Evolutionary conservation across 495 filamentous ascomycete species (phyloP).

Genomic region (Astrothelium macrocarpum): DNA sequence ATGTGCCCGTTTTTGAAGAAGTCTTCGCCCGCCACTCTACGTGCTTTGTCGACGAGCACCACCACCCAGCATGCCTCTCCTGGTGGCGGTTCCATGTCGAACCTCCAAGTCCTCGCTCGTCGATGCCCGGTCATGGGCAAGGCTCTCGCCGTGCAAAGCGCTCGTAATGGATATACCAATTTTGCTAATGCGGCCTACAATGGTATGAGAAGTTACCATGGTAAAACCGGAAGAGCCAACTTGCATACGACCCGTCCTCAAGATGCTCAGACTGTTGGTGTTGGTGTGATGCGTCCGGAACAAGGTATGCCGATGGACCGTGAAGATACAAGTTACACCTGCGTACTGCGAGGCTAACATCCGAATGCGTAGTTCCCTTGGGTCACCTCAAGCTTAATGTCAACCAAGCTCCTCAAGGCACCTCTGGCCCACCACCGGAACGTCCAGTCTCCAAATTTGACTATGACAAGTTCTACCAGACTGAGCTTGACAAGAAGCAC

Average conservation of each 20-base stretch:
- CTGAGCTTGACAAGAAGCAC: slow-evolving; percentile 94
- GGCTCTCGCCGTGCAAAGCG: slow-evolving; percentile 82
- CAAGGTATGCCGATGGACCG: slow-evolving; percentile 10
- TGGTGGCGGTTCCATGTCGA: slow-evolving; percentile 89
- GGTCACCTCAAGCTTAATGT: neutral
- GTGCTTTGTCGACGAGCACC: slow-evolving; percentile 76
- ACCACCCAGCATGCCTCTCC: slow-evolving; percentile 54
- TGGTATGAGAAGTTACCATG: slow-evolving; percentile 40
- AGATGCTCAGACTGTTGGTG: slow-evolving; percentile 62
- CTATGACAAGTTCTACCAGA: slow-evolving; percentile 81
- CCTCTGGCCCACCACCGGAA: slow-evolving; percentile 33
- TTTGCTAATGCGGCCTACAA: slow-evolving; percentile 26
- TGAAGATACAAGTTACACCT: slow-evolving; percentile 4
- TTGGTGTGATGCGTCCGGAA: slow-evolving; percentile 50
- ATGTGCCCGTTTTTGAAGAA: slow-evolving; percentile 97
- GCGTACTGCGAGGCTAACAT: neutral
- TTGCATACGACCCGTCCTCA: slow-evolving; percentile 69
- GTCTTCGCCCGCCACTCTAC: slow-evolving; percentile 78
- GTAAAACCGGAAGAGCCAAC: slow-evolving; percentile 51
- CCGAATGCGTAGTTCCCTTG: slow-evolving; percentile 16
- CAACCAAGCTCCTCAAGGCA: slow-evolving; percentile 6
- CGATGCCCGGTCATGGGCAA: slow-evolving; percentile 99
- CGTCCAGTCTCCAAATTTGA: slow-evolving; percentile 52
- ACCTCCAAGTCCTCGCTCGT: slow-evolving; percentile 85
- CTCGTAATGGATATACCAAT: slow-evolving; percentile 42